A percentile compares a stretch with the other conserved stretches of the same genome.
Conservation (phyloP, 352 stramenopile genomes). For the Pythium monospermum region DNA sequence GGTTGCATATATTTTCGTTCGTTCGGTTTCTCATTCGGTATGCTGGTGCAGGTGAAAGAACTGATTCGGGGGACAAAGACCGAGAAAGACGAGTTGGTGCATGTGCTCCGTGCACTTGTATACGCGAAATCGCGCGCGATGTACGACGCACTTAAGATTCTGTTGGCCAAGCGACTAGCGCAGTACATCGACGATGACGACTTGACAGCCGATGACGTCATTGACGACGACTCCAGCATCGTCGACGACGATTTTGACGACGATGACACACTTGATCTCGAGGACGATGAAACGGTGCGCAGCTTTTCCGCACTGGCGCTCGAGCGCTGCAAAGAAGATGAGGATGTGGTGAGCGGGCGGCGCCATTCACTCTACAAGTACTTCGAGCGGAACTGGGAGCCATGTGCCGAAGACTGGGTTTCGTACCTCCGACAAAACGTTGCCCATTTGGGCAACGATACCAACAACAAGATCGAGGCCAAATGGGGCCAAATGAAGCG, state of each 20-base stretch:
- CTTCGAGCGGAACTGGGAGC: constrained; percentile 3
- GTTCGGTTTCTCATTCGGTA: background rate
- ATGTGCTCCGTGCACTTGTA: background rate
- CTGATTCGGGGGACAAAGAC: background rate
- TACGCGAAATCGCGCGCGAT: background rate
- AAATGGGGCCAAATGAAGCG: constrained; percentile 6
- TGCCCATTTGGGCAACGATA: constrained; percentile 8
- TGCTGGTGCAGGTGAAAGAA: background rate
- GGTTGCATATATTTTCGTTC: background rate
- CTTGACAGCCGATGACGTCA: background rate
- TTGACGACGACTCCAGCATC: background rate
- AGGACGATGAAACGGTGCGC: background rate
- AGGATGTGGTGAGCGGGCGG: background rate
- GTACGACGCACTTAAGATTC: background rate
- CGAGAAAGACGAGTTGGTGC: background rate
- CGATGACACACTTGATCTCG: background rate
- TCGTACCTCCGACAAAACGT: constrained; percentile 4
- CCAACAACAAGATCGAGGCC: constrained; percentile 9
- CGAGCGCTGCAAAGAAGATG: background rate
- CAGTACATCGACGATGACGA: background rate
- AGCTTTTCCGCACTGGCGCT: background rate
- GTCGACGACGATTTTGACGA: background rate
- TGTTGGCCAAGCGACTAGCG: background rate
- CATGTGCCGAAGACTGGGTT: constrained; percentile 1
- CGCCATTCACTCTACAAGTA: background rate